Evolutionary conservation across 2,329 filamentous ascomycete species (phyloP), one percentile per base, ranked within the genome.

Genomic region (Emericellopsis cladophorae): DNA sequence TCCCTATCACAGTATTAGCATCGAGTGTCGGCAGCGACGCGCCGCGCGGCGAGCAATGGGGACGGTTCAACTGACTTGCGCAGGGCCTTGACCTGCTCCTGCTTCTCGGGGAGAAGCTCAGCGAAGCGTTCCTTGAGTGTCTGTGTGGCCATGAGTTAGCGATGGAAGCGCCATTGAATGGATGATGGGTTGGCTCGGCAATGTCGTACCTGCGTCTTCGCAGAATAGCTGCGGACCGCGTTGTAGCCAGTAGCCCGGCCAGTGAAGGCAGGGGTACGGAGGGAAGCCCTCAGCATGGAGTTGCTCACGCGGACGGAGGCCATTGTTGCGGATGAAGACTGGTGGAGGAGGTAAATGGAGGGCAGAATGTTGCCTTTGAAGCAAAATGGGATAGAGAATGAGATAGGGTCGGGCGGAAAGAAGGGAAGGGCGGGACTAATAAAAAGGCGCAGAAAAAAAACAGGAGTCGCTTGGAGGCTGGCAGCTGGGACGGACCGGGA

Each of bases 81-180:
- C 59, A 98, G 81, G 67, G 87, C 81, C 86, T 98, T 98, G 75
- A 98, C 88, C 79, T 96, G 86, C 72, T 98, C 92, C 61, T 95
- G 83, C 79, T 96, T 93, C 65, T 81, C 87, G 55, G 92, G 92
- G 48, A 98, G 76, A 60, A 90, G 83, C 66, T 92, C 89, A 62
- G 90, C 90, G 66, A 98, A 96, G 62, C 88, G 90, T 66, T 98
- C 92, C 76, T 98, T 98, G 62, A 98, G 72, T 54, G 88, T 88
- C 92, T 98, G 37, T 22, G 45, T 22, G 5, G 31, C 11, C 22
- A 14, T n/a, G 26, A 7, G 22, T 39, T 32, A 38, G 26, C 26
- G 42, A 32, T n/a, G 18, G 16, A 26, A 22, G n/a, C n/a, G 29
- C 29, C 16, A 12, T n/a, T 37, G 14, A 29, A 21, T 32, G 32